Evolutionary conservation across 2,329 filamentous ascomycete species (phyloP).

Genomic region (Arthroderma sp.): DNA sequence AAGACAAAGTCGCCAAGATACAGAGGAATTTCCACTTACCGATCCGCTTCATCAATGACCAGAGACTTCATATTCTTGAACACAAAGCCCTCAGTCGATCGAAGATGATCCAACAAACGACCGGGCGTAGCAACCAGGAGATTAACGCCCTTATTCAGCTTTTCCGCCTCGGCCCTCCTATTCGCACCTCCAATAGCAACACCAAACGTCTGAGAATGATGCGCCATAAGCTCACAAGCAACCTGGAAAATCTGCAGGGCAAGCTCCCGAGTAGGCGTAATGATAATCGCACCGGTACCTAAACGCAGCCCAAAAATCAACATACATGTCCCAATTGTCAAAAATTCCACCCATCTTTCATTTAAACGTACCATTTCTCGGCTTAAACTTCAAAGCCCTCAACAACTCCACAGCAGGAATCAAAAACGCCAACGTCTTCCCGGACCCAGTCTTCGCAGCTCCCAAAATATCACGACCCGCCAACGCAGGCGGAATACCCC

Average conservation of each 20-base stretch:
- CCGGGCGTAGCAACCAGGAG: slow-evolving; percentile 88
- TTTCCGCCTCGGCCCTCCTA: slow-evolving; percentile 77
- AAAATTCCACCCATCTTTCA: too few species aligned
- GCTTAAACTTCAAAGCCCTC: slow-evolving; percentile 80
- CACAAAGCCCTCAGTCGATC: slow-evolving; percentile 76
- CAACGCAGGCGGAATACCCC: slow-evolving; percentile 74
- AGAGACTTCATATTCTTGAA: slow-evolving; percentile 90
- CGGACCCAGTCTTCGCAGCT: slow-evolving; percentile 88
- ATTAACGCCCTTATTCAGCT: slow-evolving; percentile 88
- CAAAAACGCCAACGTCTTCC: slow-evolving; percentile 89
- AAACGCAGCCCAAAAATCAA: neutral
- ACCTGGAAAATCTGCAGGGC: slow-evolving; percentile 95
- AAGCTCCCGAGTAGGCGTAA: slow-evolving; percentile 85
- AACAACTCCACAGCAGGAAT: slow-evolving; percentile 93
- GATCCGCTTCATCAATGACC: slow-evolving; percentile 92
- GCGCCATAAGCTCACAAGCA: slow-evolving; percentile 78
- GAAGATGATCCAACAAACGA: slow-evolving; percentile 80
- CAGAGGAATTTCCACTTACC: slow-evolving; percentile 21
- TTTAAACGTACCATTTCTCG: slow-evolving; percentile 53
- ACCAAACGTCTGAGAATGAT: slow-evolving; percentile 89
- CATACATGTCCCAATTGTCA: neutral
- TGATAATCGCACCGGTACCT: slow-evolving; percentile 75
- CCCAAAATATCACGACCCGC: slow-evolving; percentile 87
- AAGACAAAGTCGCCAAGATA: neutral
- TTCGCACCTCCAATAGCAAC: slow-evolving; percentile 96